phyloP scores from a whole-genome alignment of 768 basidiomycete genomes.

The Mycena sanguinolenta region DNA sequence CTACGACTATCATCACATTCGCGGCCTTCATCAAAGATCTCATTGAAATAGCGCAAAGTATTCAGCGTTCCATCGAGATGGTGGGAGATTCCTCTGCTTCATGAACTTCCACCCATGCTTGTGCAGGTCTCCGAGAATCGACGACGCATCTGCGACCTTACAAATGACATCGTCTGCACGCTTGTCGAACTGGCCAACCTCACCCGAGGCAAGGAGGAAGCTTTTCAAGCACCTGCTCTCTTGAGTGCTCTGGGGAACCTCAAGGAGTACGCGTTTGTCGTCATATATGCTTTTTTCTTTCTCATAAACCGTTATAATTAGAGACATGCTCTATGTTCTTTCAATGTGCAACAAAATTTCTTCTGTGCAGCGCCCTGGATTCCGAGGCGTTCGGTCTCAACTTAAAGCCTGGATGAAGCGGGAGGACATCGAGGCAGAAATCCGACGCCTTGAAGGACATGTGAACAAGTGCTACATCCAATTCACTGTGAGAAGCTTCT shows the following conservation, averaged over 20 bases:
- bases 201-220: neutral
- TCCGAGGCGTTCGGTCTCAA: neutral
- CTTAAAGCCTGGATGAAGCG: slow-evolving; percentile 26
- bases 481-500: slow-evolving; percentile 25
- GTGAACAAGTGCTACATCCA: slow-evolving; percentile 20
- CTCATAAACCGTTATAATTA: neutral
- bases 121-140: slow-evolving; percentile 20
- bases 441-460: slow-evolving; percentile 21
- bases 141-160: neutral
- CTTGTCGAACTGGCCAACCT: slow-evolving; percentile 13
- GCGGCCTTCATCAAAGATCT: slow-evolving; percentile 20
- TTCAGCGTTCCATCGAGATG: slow-evolving; percentile 21
- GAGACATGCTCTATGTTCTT: slow-evolving; percentile 21
- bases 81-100: neutral
- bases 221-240: slow-evolving; percentile 11
- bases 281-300: too few relatives aligned
- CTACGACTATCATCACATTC: slow-evolving; percentile 20
- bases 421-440: slow-evolving; percentile 23
- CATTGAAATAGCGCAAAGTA: slow-evolving; percentile 16
- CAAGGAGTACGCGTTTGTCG: slow-evolving; percentile 9
- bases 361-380: neutral
- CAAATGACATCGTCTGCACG: slow-evolving; percentile 6
- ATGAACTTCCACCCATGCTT: neutral
- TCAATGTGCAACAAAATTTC: neutral
- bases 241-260: slow-evolving; percentile 19